Evolutionary conservation across 108 stramenopile species (phyloP), one percentile per base, ranked within the genome.

Genomic region (Conticribra guillardii): DNA sequence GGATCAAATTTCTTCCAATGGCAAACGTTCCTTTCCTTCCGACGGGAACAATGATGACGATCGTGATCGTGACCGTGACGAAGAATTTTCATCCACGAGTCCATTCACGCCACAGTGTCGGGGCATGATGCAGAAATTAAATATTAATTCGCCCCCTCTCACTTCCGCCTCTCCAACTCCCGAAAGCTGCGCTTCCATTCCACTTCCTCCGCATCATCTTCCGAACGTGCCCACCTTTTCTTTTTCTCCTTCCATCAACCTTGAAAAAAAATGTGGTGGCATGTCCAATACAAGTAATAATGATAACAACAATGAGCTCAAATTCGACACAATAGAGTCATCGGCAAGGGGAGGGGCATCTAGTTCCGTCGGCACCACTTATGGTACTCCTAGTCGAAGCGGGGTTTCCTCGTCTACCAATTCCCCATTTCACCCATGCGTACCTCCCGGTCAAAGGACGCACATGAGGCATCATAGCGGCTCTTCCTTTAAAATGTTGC

Each of bases 401-500:
- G 14, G 3, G 18, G 56, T 24, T 5, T 24, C 4, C n/a, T 29
- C 26, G 4, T 29, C 4, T 57, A 7, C 56, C 28, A 29, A n/a
- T 24, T 32, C 16, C 1, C 56, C 24, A 29, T 57, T 24, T 9
- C 30, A 3, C 28, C 56, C 17, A 11, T 32, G 4, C 54, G 22
- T 3, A 26, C 19, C 18, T 53, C 52, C 3, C 16, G 22, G 52
- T 11, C 26, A 57, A 31, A 32, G 7, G n/a, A 18, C 28, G 31
- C 56, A n/a, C 28, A 57, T 57, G 26, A n/a, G 56, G 8, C 56
- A 57, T 31, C 28, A 57, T n/a, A 2, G 24, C 11, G 56, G 56
- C 18, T 57, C 56, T n/a, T 57, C 28, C 30, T 57, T 57, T 28
- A 57, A 57, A 29, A 32, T 5, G 14, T n/a, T 54, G 2, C 64